Evolutionary conservation across 192 early-diverging fungal genomes (phyloP).

Genomic region (Rhizophagus sp.): DNA sequence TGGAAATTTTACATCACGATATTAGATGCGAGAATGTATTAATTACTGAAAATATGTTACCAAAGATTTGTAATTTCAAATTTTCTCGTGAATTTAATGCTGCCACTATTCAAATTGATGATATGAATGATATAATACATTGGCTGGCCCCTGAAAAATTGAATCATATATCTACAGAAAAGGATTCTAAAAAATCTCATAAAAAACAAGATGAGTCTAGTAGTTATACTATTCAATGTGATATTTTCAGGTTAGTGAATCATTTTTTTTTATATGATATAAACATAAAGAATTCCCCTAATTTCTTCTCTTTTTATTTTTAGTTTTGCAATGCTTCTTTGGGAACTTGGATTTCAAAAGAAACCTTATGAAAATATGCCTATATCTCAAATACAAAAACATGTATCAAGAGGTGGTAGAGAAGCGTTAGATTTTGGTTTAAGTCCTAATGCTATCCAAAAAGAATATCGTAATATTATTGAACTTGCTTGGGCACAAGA

Average conservation of each 20-base stretch:
- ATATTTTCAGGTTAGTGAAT: constrained; percentile 1
- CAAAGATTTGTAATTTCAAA: constrained; percentile 25
- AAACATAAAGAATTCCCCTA: too few species aligned
- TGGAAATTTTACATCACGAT: constrained; percentile 25
- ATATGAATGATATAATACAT: constrained; percentile 12
- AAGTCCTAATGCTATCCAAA: not conserved
- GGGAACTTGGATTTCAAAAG: constrained; percentile 6
- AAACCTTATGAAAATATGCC: constrained; percentile 3
- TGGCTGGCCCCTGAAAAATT: constrained; percentile 31
- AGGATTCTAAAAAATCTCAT: too few species aligned
- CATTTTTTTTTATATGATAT: too few species aligned
- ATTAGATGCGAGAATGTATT: constrained; percentile 24
- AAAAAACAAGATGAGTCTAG: not conserved
- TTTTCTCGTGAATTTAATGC: constrained; percentile 1
- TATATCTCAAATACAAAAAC: not conserved
- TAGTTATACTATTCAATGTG: constrained; percentile 29
- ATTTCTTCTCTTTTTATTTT: not conserved
- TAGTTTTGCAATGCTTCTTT: constrained; percentile 25
- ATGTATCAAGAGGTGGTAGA: constrained; percentile 11
- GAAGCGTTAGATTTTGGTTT: not conserved
- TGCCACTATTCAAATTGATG: not conserved
- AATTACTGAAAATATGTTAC: not conserved
- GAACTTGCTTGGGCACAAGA: constrained; percentile 21
- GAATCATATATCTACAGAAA: too few species aligned
- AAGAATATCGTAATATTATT: not conserved